Conservation (phyloP, 2,329 filamentous ascomycete species). For the Teratosphaeria nubilosa region DNA sequence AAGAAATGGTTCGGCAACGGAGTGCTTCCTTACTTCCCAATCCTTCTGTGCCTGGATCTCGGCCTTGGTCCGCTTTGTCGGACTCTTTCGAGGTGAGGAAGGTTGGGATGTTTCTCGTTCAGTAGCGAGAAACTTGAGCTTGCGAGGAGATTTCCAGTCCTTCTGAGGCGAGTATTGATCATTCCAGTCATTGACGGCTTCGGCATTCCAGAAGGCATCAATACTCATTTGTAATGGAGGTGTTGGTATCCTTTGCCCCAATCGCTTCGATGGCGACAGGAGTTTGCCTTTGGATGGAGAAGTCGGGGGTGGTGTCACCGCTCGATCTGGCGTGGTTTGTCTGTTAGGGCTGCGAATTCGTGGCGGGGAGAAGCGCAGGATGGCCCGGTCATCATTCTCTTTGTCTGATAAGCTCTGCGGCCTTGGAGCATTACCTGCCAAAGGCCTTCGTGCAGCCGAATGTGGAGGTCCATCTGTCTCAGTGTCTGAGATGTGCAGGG, state of each 20-base stretch:
- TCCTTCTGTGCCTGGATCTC: slow-evolving; percentile 41
- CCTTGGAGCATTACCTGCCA: background rate
- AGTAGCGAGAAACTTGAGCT: slow-evolving; percentile 15
- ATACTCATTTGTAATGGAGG: slow-evolving; percentile 45
- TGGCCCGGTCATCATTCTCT: slow-evolving; percentile 17
- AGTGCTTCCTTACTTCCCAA: slow-evolving; percentile 54
- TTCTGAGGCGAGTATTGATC: slow-evolving; percentile 50
- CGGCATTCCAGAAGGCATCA: slow-evolving; percentile 52
- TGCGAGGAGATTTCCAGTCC: slow-evolving; percentile 29
- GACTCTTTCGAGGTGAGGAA: slow-evolving; percentile 31
- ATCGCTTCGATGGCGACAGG: slow-evolving; percentile 39
- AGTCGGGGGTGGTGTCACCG: slow-evolving; percentile 29
- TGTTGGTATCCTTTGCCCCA: slow-evolving; percentile 11
- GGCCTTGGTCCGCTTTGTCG: slow-evolving; percentile 20
- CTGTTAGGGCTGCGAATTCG: slow-evolving; percentile 10
- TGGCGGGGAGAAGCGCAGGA: slow-evolving; percentile 18
- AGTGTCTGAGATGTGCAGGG: background rate
- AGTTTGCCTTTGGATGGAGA: slow-evolving; percentile 35
- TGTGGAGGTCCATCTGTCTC: background rate
- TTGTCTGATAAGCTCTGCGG: slow-evolving; percentile 19
- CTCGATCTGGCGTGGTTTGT: slow-evolving; percentile 6
- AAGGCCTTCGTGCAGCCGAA: background rate
- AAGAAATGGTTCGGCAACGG: slow-evolving; percentile 55
- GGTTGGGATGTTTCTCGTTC: slow-evolving; percentile 17
- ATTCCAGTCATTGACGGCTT: slow-evolving; percentile 53